phyloP scores from a whole-genome alignment of 2,329 filamentous ascomycete species.

The Drechslerella coelobrocha region DNA sequence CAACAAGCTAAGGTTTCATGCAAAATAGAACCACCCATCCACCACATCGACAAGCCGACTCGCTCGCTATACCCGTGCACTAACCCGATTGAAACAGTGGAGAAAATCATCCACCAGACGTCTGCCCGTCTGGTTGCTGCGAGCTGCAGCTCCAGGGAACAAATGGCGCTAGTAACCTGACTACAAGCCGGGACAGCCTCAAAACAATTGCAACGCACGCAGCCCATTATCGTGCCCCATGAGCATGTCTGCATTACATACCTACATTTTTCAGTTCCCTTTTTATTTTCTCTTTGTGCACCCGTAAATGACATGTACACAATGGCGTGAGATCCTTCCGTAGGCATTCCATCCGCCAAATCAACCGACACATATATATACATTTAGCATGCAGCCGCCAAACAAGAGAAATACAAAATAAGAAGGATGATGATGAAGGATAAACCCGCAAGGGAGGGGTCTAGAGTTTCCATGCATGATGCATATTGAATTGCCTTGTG shows the following conservation, averaged over 20 bases:
- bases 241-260: neutral
- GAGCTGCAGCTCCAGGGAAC: no score
- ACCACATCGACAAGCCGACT: neutral
- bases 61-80: no score
- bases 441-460: neutral
- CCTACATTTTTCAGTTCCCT: neutral
- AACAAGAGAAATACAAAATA: neutral
- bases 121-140: no score
- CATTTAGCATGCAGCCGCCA: no score
- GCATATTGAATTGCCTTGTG: neutral
- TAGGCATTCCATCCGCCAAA: no score
- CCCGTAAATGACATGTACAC: no score
- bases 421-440: neutral
- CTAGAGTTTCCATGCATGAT: neutral
- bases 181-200: constrained; percentile 6
- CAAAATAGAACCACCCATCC: neutral
- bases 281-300: neutral
- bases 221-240: neutral
- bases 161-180: no score
- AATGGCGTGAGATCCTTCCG: no score
- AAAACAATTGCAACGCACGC: neutral
- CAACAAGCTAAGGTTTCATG: constrained; percentile 6
- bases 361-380: no score
- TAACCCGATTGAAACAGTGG: neutral
- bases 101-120: neutral